A percentile compares a stretch with the other conserved stretches of the same genome.
Conservation (phyloP, 2,329 filamentous ascomycete species). For the Penicillium sp. region DNA sequence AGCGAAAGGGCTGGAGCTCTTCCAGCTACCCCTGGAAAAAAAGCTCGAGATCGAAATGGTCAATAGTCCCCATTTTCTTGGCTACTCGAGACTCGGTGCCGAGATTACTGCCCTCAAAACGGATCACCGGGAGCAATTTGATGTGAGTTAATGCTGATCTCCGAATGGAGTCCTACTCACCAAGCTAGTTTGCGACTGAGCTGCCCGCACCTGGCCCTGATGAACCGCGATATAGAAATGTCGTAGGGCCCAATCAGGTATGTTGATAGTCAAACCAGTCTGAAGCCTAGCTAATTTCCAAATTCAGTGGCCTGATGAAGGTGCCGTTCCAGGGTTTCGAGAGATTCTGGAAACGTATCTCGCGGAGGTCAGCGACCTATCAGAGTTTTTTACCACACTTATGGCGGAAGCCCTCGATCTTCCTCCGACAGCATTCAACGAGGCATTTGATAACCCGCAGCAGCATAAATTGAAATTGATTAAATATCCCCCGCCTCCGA, state of each 20-base stretch:
- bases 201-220: constrained; percentile 31
- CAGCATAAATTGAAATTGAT: constrained; percentile 38
- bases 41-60: constrained; percentile 47
- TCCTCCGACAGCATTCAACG: constrained; percentile 24
- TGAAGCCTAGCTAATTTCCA: neutral
- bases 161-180: constrained; percentile 23
- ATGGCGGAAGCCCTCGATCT: constrained; percentile 34
- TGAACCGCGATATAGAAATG: constrained; percentile 33
- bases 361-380: constrained; percentile 21
- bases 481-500: constrained; percentile 41
- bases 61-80: constrained; percentile 36
- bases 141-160: constrained; percentile 23
- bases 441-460: constrained; percentile 31
- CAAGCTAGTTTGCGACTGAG: constrained; percentile 32
- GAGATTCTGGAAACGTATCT: constrained; percentile 28
- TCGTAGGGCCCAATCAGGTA: constrained; percentile 35
- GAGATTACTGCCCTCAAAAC: constrained; percentile 31
- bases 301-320: constrained; percentile 32
- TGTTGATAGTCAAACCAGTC: neutral
- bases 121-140: constrained; percentile 36
- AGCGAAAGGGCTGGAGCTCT: constrained; percentile 40
- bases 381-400: constrained; percentile 25
- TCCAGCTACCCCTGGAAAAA: constrained; percentile 41
- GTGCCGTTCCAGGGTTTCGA: constrained; percentile 30
- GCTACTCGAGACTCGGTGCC: constrained; percentile 32